Evolutionary conservation across 768 basidiomycete genomes (phyloP).

Genomic region (Epithele typhae): DNA sequence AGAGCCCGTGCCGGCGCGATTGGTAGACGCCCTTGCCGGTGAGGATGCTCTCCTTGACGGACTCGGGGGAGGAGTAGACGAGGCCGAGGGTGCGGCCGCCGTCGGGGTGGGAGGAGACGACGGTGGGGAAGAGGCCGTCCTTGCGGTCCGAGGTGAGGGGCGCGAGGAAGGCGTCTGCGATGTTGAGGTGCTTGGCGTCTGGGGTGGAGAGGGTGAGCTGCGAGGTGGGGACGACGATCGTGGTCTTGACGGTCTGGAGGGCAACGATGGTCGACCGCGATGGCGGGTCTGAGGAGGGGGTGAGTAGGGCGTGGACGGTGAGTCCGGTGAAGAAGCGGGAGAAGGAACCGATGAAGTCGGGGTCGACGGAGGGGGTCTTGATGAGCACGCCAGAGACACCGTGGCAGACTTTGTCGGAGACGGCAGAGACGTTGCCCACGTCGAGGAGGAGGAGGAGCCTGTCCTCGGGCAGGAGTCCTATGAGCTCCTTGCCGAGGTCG

Average conservation of each 20-base stretch:
- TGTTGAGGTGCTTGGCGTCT: slow-evolving; percentile 56
- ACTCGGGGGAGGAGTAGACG: slow-evolving; percentile 90
- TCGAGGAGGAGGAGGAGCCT: slow-evolving; percentile 76
- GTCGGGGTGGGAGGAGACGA: slow-evolving; percentile 68
- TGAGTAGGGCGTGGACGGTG: slow-evolving; percentile 55
- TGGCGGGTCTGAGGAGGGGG: slow-evolving; percentile 44
- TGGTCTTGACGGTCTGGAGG: slow-evolving; percentile 53
- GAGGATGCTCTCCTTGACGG: slow-evolving; percentile 79
- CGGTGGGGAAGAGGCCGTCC: slow-evolving; percentile 91
- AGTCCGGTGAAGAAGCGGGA: slow-evolving; percentile 67
- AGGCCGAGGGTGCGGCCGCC: slow-evolving; percentile 80
- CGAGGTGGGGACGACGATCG: slow-evolving; percentile 66
- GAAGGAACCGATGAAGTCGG: slow-evolving; percentile 74
- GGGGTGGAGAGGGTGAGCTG: slow-evolving; percentile 59
- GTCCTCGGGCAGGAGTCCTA: slow-evolving; percentile 63
- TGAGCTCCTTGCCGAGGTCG: slow-evolving; percentile 59
- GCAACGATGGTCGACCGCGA: slow-evolving; percentile 58
- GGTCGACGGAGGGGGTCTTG: slow-evolving; percentile 66
- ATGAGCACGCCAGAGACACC: slow-evolving; percentile 77
- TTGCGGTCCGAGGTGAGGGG: slow-evolving; percentile 79
- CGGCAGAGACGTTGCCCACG: slow-evolving; percentile 65
- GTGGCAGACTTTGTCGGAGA: slow-evolving; percentile 69
- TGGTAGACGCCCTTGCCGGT: slow-evolving; percentile 94
- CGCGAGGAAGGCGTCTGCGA: slow-evolving; percentile 85
- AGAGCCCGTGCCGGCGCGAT: slow-evolving; percentile 91